These are phyloP conservation scores for Carallia pectinifolia DNA, from an alignment of 345 rosid genomes.

Conservation along the genomic window DNA sequence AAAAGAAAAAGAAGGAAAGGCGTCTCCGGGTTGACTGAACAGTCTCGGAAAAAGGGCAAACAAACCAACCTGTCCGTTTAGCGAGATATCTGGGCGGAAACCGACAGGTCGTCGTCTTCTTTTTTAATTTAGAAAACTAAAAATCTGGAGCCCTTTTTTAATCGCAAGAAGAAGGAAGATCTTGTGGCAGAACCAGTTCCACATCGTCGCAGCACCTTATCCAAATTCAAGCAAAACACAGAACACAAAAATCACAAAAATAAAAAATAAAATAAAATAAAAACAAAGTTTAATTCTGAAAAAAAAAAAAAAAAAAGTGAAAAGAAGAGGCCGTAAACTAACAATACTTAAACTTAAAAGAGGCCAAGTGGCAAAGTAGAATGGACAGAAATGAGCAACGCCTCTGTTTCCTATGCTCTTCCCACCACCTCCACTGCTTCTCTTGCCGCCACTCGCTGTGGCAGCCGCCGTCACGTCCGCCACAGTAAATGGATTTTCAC, in stretches of 20 bases:
- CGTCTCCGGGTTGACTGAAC: no score
- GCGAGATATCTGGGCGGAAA: no score
- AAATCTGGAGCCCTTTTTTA: background rate
- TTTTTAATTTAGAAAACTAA: background rate
- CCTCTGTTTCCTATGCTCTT: slow-evolving; percentile 27
- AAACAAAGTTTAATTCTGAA: background rate
- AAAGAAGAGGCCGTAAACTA: background rate
- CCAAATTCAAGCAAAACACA: slow-evolving; percentile 8
- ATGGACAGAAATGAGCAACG: slow-evolving; percentile 45
- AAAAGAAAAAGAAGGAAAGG: no score
- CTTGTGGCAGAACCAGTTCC: slow-evolving; percentile 2
- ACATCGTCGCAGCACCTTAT: slow-evolving; percentile 21
- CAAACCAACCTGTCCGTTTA: no score
- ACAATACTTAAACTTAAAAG: background rate
- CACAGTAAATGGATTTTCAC: background rate
- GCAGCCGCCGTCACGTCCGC: slow-evolving; percentile 12
- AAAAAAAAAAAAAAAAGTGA: background rate
- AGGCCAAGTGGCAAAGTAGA: slow-evolving; percentile 7
- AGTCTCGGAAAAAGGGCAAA: no score
- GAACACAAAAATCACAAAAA: slow-evolving; percentile 11
- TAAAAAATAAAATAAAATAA: background rate
- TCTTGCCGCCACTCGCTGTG: slow-evolving; percentile 4
- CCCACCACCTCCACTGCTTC: slow-evolving; percentile 21
- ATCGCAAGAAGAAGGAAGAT: background rate
- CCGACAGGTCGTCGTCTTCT: background rate